Percentiles rank a stretch among this genome's conserved stretches.
Conservation (phyloP, 2,329 filamentous ascomycete genomes). For the Venturia oleaginea region DNA sequence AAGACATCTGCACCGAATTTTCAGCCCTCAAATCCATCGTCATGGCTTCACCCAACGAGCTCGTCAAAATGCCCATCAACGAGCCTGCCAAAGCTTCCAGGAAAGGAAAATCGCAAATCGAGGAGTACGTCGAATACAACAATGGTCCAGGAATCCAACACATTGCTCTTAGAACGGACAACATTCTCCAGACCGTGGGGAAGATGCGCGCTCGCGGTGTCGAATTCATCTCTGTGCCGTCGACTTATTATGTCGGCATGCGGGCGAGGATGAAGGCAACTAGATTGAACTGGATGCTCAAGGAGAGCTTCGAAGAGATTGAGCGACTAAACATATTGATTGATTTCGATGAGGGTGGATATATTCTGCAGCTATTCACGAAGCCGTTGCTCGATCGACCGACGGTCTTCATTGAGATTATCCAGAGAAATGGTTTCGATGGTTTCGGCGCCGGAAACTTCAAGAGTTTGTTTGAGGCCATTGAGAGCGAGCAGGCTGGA, state of each 20-base stretch:
- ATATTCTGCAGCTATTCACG: slow-evolving; percentile 56
- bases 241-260: slow-evolving; percentile 79
- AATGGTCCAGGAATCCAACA: slow-evolving; percentile 85
- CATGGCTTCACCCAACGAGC: slow-evolving; percentile 75
- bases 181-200: slow-evolving; percentile 70
- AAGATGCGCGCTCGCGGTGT: slow-evolving; percentile 78
- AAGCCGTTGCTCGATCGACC: slow-evolving; percentile 86
- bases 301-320: slow-evolving; percentile 72
- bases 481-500: slow-evolving; percentile 83
- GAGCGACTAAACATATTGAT: slow-evolving; percentile 78
- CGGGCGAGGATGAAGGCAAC: slow-evolving; percentile 56
- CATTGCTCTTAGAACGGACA: slow-evolving; percentile 72
- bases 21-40: slow-evolving; percentile 81
- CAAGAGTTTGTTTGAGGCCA: slow-evolving; percentile 89
- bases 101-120: slow-evolving; percentile 89
- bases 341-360: slow-evolving; percentile 89
- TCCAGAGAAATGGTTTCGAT: slow-evolving; percentile 81
- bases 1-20: slow-evolving; percentile 86
- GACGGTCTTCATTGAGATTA: slow-evolving; percentile 94
- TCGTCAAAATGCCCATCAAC: slow-evolving; percentile 98
- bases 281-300: slow-evolving; percentile 45
- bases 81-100: slow-evolving; percentile 86
- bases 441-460: slow-evolving; percentile 95
- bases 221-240: slow-evolving; percentile 83
- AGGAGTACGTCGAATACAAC: slow-evolving; percentile 81